phyloP scores from a whole-genome alignment of 768 basidiomycete species.

The Phanerochaete carnosa region DNA sequence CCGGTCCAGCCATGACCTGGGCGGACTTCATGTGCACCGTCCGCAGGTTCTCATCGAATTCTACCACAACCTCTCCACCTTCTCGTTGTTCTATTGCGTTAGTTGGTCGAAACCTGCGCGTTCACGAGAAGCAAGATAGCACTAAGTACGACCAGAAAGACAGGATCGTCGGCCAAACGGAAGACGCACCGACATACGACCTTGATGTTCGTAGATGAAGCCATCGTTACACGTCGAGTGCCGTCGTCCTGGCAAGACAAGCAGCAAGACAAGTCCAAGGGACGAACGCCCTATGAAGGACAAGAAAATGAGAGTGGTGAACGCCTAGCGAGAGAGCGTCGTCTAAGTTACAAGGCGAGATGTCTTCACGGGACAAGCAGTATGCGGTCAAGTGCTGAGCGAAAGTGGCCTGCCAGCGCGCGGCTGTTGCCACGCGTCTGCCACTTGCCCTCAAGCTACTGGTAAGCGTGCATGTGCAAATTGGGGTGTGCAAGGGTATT shows the following conservation, averaged over 20 bases:
- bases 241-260: constrained; percentile 20
- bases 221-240: constrained; percentile 41
- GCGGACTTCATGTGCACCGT: constrained; percentile 78
- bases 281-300: constrained; percentile 9
- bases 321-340: constrained; percentile 14
- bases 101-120: constrained; percentile 83
- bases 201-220: constrained; percentile 87
- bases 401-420: constrained; percentile 14
- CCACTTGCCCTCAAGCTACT: neutral
- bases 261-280: constrained; percentile 12
- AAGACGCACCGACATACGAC: constrained; percentile 92
- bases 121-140: neutral
- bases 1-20: constrained; percentile 71
- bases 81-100: constrained; percentile 89
- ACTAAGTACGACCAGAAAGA: neutral
- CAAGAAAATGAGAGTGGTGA: constrained; percentile 16
- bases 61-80: constrained; percentile 85
- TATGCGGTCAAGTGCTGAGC: constrained; percentile 4
- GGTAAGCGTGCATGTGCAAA: neutral
- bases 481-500: neutral
- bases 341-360: constrained; percentile 13
- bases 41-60: constrained; percentile 83
- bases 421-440: constrained; percentile 25
- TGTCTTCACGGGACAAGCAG: constrained; percentile 1
- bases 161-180: neutral